Evolutionary conservation across 352 stramenopile species (phyloP).

Genomic region (Globisporangium abappressorium): DNA sequence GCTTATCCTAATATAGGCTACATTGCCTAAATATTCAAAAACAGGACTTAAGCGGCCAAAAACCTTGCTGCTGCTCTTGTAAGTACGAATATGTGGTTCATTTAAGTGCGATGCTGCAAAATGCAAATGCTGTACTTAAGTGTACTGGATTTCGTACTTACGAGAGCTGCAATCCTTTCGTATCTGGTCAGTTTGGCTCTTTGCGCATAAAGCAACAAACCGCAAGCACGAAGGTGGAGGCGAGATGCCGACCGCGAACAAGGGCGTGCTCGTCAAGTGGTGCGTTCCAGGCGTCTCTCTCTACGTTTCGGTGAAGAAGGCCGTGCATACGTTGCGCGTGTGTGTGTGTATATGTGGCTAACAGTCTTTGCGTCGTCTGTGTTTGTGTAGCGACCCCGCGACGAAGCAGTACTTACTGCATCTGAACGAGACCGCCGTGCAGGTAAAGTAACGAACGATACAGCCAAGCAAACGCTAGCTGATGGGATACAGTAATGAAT

Average conservation of each 20-base stretch:
- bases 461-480: neutral
- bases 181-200: neutral
- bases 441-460: conserved; percentile 30
- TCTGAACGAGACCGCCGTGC: conserved; percentile 79
- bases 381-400: conserved; percentile 57
- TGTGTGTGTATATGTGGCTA: neutral
- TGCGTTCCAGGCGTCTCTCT: conserved; percentile 21
- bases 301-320: too few species aligned
- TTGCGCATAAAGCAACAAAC: neutral
- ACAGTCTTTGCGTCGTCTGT: neutral
- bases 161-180: too few species aligned
- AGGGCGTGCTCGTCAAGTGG: conserved; percentile 84
- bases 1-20: too few species aligned
- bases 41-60: too few species aligned
- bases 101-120: too few species aligned
- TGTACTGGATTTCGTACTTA: too few species aligned
- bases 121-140: too few species aligned
- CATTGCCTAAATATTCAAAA: too few species aligned
- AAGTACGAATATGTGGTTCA: too few species aligned
- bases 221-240: neutral
- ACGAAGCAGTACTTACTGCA: conserved; percentile 87
- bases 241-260: conserved; percentile 76
- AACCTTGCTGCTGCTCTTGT: too few species aligned
- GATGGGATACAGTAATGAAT: neutral
- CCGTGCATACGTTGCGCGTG: neutral